phyloP scores from a whole-genome alignment of 1,284 basidiomycete genomes.

The Marasmius sp. region DNA sequence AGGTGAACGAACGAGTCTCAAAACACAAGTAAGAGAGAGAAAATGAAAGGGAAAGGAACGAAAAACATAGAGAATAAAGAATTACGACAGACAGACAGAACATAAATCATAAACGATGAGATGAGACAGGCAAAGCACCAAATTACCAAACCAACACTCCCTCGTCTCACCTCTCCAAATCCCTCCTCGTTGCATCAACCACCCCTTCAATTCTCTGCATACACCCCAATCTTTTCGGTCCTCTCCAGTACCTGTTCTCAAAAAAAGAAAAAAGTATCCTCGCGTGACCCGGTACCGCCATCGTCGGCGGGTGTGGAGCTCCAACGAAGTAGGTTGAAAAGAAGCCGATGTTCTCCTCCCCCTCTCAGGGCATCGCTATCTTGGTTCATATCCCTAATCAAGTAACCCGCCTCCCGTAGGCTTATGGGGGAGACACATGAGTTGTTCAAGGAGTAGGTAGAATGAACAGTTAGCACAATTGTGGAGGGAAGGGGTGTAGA shows the following conservation, averaged over 20 bases:
- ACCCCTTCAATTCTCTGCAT: conserved; percentile 58
- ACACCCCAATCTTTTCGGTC: conserved; percentile 49
- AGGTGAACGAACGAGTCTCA: too few species aligned
- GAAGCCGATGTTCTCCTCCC: conserved; percentile 6
- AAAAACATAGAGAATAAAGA: too few species aligned
- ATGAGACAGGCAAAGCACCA: too few species aligned
- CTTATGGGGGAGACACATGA: conserved; percentile 52
- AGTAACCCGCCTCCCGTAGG: conserved; percentile 40
- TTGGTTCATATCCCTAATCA: conserved; percentile 60
- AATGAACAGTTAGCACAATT: too few species aligned
- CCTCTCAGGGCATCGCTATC: conserved; percentile 38
- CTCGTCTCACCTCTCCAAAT: conserved; percentile 24
- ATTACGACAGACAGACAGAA: too few species aligned
- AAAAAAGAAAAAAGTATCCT: conserved; percentile 48
- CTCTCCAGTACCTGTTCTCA: conserved; percentile 48
- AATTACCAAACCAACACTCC: not conserved
- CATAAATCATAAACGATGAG: too few species aligned
- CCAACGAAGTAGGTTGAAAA: not conserved
- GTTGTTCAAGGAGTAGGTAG: conserved; percentile 61
- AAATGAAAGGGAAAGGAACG: too few species aligned
- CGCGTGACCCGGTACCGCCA: conserved; percentile 4
- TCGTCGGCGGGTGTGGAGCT: too few species aligned
- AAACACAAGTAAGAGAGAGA: too few species aligned
- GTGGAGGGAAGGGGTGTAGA: conserved; percentile 55
- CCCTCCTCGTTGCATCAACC: conserved; percentile 34